These are phyloP conservation scores for Fusarium virguliforme DNA, from an alignment of 2,329 filamentous ascomycete species.

Conservation along the genomic window DNA sequence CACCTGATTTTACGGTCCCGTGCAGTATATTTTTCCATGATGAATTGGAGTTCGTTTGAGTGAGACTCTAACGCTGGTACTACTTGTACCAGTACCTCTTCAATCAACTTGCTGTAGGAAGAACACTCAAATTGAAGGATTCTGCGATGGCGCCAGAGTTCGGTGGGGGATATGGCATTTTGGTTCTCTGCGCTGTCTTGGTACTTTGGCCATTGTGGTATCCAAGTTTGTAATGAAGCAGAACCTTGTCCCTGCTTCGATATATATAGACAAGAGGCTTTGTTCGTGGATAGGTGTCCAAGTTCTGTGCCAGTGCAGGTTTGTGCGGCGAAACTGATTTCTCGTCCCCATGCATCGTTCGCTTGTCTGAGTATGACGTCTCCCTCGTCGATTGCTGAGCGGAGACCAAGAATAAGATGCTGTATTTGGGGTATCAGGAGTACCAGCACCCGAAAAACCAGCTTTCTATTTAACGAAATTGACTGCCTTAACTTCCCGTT, in stretches of 20 bases:
- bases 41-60: background rate
- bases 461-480: background rate
- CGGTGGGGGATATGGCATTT: background rate
- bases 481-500: background rate
- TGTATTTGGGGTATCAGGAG: background rate
- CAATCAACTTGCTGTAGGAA: background rate
- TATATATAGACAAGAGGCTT: background rate
- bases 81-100: background rate
- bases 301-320: background rate
- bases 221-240: background rate
- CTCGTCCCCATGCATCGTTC: background rate
- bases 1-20: background rate
- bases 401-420: background rate
- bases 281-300: background rate
- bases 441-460: background rate
- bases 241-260: background rate
- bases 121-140: background rate
- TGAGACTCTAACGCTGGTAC: background rate
- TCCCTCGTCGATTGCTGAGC: background rate
- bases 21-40: background rate
- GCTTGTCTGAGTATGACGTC: background rate
- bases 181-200: background rate
- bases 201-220: background rate
- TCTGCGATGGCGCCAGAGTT: background rate
- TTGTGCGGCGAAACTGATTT: background rate